Conservation (phyloP, 2,329 filamentous ascomycete genomes). For the Seiridium cupressi region DNA sequence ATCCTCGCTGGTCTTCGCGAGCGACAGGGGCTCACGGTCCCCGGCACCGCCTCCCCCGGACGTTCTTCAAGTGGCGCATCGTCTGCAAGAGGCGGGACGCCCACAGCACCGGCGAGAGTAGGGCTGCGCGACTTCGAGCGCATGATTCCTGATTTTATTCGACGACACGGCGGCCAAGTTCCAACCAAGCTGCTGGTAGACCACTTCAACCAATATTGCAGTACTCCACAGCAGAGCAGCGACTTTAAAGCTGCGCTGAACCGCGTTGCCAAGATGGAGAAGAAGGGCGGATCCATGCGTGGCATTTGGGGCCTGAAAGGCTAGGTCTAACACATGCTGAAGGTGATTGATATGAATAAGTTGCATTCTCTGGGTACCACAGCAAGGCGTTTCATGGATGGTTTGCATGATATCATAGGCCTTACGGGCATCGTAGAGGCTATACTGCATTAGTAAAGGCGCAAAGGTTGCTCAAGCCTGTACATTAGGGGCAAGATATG, state of each 20-base stretch:
- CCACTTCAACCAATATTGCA: slow-evolving; percentile 82
- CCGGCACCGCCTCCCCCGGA: neutral
- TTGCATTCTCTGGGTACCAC: neutral
- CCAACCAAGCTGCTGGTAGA: slow-evolving; percentile 85
- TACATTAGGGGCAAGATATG: no score
- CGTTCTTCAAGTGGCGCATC: slow-evolving; percentile 17
- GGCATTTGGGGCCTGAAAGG: slow-evolving; percentile 52
- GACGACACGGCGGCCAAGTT: slow-evolving; percentile 72
- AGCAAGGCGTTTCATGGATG: neutral
- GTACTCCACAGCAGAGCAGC: slow-evolving; percentile 63
- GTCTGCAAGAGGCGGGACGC: slow-evolving; percentile 12
- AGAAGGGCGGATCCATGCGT: slow-evolving; percentile 50
- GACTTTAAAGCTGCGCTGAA: slow-evolving; percentile 83
- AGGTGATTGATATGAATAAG: no score
- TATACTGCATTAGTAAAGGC: no score
- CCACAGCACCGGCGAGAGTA: slow-evolving; percentile 44
- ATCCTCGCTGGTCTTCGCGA: slow-evolving; percentile 57
- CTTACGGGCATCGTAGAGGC: neutral
- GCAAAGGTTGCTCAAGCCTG: no score
- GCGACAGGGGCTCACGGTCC: slow-evolving; percentile 44
- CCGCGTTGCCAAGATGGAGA: slow-evolving; percentile 70
- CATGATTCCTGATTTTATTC: slow-evolving; percentile 77
- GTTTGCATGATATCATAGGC: neutral
- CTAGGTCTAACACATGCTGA: neutral
- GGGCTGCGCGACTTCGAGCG: slow-evolving; percentile 62